A percentile compares a stretch with the other conserved stretches of the same genome.
Conservation (phyloP, 176 grass and related monocot species). For the Themeda triandra region DNA sequence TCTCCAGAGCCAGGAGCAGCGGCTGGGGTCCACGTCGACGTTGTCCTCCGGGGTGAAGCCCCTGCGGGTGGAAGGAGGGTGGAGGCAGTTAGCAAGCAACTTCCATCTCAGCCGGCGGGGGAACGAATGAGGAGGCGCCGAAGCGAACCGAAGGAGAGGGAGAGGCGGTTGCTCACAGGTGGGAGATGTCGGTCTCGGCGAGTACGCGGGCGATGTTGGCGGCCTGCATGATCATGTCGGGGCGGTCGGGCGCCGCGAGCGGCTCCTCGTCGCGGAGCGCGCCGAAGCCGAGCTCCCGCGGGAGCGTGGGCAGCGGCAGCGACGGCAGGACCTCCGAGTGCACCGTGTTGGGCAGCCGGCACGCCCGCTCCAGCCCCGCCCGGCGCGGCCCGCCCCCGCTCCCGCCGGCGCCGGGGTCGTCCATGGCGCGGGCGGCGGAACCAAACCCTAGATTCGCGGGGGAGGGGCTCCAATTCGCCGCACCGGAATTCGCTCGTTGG, state of each 20-base stretch:
- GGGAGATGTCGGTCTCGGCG: slow-evolving; percentile 68
- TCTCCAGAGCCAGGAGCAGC: slow-evolving; percentile 77
- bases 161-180: slow-evolving; percentile 44
- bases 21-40: slow-evolving; percentile 37
- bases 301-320: slow-evolving; percentile 72
- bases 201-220: slow-evolving; percentile 77
- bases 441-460: slow-evolving; percentile 43
- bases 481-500: neutral
- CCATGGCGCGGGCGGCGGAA: no score
- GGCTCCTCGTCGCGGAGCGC: slow-evolving; percentile 43
- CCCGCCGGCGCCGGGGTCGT: no score
- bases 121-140: neutral
- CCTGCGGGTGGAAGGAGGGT: slow-evolving; percentile 1
- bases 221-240: slow-evolving; percentile 80
- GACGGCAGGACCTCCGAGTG: slow-evolving; percentile 77
- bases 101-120: neutral
- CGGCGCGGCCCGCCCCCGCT: neutral
- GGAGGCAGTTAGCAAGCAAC: neutral
- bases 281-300: slow-evolving; percentile 54
- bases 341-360: slow-evolving; percentile 76
- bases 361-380: slow-evolving; percentile 67
- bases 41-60: slow-evolving; percentile 67
- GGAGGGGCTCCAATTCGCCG: neutral
- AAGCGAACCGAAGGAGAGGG: neutral
- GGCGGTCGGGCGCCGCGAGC: slow-evolving; percentile 48